Conservation (phyloP, 106 monocot species). For the Phalaenopsis equestris region DNA sequence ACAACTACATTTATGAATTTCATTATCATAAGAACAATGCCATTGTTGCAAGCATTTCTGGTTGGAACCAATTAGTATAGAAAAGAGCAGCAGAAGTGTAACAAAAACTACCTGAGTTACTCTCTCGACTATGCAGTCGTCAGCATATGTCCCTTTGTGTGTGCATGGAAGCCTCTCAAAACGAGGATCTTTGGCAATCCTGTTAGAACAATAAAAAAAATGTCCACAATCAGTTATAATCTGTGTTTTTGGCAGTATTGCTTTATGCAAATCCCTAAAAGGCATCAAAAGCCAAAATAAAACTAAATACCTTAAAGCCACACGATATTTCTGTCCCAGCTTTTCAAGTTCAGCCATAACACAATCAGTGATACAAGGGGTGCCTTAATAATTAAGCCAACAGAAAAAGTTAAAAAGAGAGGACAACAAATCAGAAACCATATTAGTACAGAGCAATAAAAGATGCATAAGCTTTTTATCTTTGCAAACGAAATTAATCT, state of each 20-base stretch:
- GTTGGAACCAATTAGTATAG: background rate
- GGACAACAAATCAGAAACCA: background rate
- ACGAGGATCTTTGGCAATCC: conserved; percentile 96
- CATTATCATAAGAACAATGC: background rate
- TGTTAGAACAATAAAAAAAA: conserved; percentile 13
- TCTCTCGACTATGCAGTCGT: conserved; percentile 97
- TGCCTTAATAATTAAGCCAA: conserved; percentile 37
- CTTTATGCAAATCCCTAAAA: background rate
- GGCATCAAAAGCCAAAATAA: background rate
- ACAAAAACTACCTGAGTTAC: conserved; percentile 66
- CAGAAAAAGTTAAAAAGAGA: conserved; percentile 1
- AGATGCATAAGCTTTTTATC: background rate
- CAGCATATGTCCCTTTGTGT: conserved; percentile 98
- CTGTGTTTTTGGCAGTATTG: background rate
- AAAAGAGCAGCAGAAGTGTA: background rate
- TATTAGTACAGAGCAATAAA: background rate
- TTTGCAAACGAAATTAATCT: background rate
- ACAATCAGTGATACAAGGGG: conserved; percentile 97
- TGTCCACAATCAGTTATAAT: background rate
- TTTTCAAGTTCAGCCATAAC: conserved; percentile 99
- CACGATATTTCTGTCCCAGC: conserved; percentile 95
- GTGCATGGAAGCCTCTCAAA: conserved; percentile 93
- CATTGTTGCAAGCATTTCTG: background rate
- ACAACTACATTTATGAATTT: too few species aligned
- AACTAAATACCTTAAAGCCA: conserved; percentile 70